phyloP scores from a whole-genome alignment of 169 alveolate genomes.

The Plasmodium knowlesi region DNA sequence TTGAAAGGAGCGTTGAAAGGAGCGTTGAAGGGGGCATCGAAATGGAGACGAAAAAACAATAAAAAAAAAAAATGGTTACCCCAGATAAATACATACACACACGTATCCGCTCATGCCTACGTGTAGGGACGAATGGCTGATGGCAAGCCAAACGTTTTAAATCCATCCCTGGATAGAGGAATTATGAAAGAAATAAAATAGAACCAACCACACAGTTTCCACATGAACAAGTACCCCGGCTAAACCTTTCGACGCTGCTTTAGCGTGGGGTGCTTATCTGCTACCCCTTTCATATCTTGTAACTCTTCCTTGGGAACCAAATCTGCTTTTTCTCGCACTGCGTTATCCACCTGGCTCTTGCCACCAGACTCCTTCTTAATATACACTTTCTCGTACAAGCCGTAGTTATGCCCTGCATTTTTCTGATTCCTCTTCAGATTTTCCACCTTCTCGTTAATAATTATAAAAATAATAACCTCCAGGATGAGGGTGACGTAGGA shows the following conservation, averaged over 20 bases:
- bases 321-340: background rate
- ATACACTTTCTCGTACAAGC: conserved; percentile 22
- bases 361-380: background rate
- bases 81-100: background rate
- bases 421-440: conserved; percentile 26
- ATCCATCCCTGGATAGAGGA: background rate
- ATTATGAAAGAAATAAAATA: background rate
- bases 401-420: conserved; percentile 12
- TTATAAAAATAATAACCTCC: conserved; percentile 53
- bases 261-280: conserved; percentile 7
- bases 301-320: background rate
- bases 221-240: background rate
- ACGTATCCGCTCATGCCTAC: background rate
- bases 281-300: background rate
- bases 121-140: background rate
- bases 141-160: background rate
- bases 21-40: background rate
- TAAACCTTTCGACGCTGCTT: conserved; percentile 27
- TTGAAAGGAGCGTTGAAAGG: too few relatives aligned
- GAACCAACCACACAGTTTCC: background rate
- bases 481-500: conserved; percentile 47
- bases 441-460: conserved; percentile 36
- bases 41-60: background rate
- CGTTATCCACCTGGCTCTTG: background rate
- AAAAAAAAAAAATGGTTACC: background rate